Conservation (phyloP, 192 early-diverging fungal genomes). For the Globomyces pollinis-pini region DNA sequence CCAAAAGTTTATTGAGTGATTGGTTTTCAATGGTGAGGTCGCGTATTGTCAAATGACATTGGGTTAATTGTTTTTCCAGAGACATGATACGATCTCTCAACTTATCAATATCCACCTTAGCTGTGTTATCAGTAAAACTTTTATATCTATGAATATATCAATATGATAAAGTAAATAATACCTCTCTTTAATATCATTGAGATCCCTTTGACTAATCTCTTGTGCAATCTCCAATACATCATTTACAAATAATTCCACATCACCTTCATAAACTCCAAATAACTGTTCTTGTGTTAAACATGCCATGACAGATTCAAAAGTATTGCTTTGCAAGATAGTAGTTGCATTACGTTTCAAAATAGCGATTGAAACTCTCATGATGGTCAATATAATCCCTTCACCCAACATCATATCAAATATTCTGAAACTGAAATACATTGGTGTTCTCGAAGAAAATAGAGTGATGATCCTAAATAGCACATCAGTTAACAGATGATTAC, state of each 20-base stretch:
- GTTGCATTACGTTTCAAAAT: conserved; percentile 74
- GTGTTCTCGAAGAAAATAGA: conserved; percentile 88
- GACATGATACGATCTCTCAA: too few relatives aligned
- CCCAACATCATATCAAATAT: conserved; percentile 89
- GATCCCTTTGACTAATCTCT: conserved; percentile 10
- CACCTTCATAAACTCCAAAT: conserved; percentile 25
- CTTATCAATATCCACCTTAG: too few relatives aligned
- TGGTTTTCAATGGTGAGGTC: too few relatives aligned
- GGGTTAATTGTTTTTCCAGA: too few relatives aligned
- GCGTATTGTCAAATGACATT: too few relatives aligned
- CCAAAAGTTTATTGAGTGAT: too few relatives aligned
- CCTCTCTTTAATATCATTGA: too few relatives aligned
- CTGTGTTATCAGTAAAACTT: too few relatives aligned
- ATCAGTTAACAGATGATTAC: too few relatives aligned
- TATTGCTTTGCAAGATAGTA: conserved; percentile 54
- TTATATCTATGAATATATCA: too few relatives aligned
- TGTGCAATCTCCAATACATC: conserved; percentile 25
- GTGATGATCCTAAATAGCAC: too few relatives aligned
- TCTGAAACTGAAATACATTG: conserved; percentile 75
- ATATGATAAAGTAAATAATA: too few relatives aligned
- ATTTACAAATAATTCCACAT: conserved; percentile 28
- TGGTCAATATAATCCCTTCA: conserved; percentile 57
- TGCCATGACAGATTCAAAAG: conserved; percentile 78
- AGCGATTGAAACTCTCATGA: conserved; percentile 75
- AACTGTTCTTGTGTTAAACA: conserved; percentile 57